Evolutionary conservation across 1,284 basidiomycete species (phyloP), one percentile per base, ranked within the genome.

Genomic region (Phaffia rhodozyma): DNA sequence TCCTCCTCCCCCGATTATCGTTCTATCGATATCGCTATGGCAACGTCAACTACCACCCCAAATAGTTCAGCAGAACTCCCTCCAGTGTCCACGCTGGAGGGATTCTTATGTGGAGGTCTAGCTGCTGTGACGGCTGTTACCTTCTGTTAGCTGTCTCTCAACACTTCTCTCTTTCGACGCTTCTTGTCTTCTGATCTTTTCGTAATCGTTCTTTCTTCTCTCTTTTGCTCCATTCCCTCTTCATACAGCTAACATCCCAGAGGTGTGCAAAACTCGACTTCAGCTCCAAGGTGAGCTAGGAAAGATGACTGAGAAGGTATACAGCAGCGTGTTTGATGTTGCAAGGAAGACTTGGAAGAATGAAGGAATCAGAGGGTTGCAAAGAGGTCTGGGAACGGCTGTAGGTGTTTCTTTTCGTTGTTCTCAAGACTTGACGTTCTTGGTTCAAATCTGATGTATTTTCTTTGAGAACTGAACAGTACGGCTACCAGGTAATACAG

Each of bases 251-350:
- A 77, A 77, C 67, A 71, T 76, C 34, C 74, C 78, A 13, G 92
- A 96, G 72, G 91, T 96, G 38, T 87, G 89, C 65, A 97, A 97
- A 77, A 97, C 92, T 47, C 85, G 93, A 65, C 77, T 97, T 61
- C 92, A 97, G 73, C 81, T 97, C 27, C 91, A 97, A 74, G 93
- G 92, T 27, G 92, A 97, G 76, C 82, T 97, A 20, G 83, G 86
- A 49, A 89, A 86, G 72, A 43, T 73, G 57, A 82, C 81, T 9
- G 75, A 81, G 67, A 86, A 83, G 71, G 88, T 97, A 4, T 98
- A 97, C 80, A 89, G 84, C 66, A 90, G 86, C 72, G 89, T 88
- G 1, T 69, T 91, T 52, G 93, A 98, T 73, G 91, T 89, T 23
- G 79, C 96, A 65, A 77, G 77, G 38, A 97, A 97, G 78, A 97